These are phyloP conservation scores for Phytophthora cajani DNA, from an alignment of 352 stramenopile species.

Conservation along the genomic window DNA sequence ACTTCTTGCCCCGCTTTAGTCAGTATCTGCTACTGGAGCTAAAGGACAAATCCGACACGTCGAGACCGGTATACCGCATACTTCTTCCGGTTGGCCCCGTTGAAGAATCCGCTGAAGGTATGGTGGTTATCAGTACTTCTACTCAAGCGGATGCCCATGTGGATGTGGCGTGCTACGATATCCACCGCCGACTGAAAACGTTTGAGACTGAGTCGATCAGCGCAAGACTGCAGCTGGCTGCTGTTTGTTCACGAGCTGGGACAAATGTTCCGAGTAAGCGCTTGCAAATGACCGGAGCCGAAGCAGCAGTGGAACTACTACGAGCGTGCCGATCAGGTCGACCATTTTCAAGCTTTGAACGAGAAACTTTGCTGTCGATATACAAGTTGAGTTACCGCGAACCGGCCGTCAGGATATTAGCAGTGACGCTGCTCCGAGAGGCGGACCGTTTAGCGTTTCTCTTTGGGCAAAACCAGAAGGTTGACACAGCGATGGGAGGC, in stretches of 20 bases:
- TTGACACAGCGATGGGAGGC: constrained; percentile 4
- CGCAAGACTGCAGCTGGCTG: constrained; percentile 46
- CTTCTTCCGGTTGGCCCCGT: constrained; percentile 46
- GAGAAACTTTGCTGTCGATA: constrained; percentile 30
- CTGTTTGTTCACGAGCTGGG: constrained; percentile 40
- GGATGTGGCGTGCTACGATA: constrained; percentile 34
- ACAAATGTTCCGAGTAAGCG: constrained; percentile 36
- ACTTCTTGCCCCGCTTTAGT: constrained; percentile 44
- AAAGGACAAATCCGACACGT: constrained; percentile 15
- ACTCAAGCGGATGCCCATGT: constrained; percentile 18
- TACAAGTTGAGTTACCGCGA: constrained; percentile 44
- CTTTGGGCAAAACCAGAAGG: neutral
- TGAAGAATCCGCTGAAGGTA: constrained; percentile 5
- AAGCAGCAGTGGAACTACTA: constrained; percentile 52
- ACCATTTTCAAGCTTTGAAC: constrained; percentile 39
- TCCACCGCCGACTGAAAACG: constrained; percentile 39
- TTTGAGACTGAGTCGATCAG: constrained; percentile 50
- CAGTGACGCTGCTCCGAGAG: constrained; percentile 33
- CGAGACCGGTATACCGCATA: constrained; percentile 30
- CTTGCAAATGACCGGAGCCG: constrained; percentile 54
- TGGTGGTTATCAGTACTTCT: constrained; percentile 34
- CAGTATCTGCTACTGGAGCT: constrained; percentile 47
- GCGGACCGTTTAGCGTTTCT: constrained; percentile 38
- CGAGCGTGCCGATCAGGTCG: constrained; percentile 45
- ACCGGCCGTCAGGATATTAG: constrained; percentile 49